These are phyloP conservation scores for Russula brevipes DNA, from an alignment of 768 basidiomycete species.

Conservation along the genomic window DNA sequence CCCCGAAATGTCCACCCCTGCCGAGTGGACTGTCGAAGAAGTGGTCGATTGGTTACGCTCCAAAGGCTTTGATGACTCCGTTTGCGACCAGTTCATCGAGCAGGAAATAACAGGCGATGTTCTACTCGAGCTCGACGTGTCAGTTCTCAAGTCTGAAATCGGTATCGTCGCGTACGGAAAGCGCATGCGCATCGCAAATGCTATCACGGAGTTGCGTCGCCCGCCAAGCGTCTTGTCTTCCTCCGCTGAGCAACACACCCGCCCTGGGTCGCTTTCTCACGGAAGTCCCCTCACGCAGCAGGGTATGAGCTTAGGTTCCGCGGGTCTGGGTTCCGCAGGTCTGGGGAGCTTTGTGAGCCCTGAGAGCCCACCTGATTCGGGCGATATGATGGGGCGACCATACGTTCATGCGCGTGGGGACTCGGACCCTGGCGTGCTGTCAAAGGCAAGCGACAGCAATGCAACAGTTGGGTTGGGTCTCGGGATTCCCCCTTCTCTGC, in stretches of 20 bases:
- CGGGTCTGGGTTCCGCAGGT: conserved; percentile 24
- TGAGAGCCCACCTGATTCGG: conserved; percentile 34
- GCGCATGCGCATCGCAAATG: conserved; percentile 87
- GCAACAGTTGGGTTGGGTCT: conserved; percentile 32
- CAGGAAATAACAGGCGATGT: conserved; percentile 99
- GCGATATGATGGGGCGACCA: conserved; percentile 13
- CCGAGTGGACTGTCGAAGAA: conserved; percentile 82
- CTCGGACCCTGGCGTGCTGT: conserved; percentile 20
- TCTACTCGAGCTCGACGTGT: conserved; percentile 87
- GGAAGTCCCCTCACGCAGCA: conserved; percentile 18
- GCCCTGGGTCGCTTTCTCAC: conserved; percentile 35
- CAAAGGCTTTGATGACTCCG: conserved; percentile 80
- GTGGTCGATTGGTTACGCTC: conserved; percentile 83
- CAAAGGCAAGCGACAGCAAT: conserved; percentile 18
- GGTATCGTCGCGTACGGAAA: conserved; percentile 94
- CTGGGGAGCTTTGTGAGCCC: conserved; percentile 28
- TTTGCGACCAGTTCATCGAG: conserved; percentile 85
- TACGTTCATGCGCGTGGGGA: not conserved
- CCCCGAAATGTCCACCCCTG: conserved; percentile 41
- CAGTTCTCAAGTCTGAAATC: conserved; percentile 87
- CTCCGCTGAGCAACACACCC: conserved; percentile 32
- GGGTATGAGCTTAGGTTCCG: conserved; percentile 25
- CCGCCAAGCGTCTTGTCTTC: conserved; percentile 54
- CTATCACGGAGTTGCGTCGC: conserved; percentile 80
- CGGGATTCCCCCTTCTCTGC: conserved; percentile 24